A percentile compares a stretch with the other conserved stretches of the same genome.
phyloP scores from a whole-genome alignment of 2,329 filamentous ascomycete species.

The Diaporthe amygdali region DNA sequence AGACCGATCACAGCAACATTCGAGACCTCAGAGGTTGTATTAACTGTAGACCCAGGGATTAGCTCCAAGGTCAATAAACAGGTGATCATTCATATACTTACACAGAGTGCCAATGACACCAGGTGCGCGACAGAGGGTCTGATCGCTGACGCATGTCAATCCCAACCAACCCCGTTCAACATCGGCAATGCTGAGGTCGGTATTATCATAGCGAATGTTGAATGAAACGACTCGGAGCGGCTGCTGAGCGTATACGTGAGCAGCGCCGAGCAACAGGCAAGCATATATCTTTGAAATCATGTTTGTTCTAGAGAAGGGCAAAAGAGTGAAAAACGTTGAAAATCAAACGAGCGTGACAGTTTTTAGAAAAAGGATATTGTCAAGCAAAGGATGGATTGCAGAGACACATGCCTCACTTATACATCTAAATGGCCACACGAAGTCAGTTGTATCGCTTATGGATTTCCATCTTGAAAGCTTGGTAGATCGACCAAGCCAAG shows the following conservation, averaged over 20 bases:
- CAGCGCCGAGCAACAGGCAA: not conserved
- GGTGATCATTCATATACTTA: not conserved
- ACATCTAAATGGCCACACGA: not conserved
- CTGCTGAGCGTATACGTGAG: not conserved
- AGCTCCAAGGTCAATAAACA: not conserved
- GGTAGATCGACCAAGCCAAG: too few relatives aligned
- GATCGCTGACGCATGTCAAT: not conserved
- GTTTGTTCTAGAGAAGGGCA: not conserved
- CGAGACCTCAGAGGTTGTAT: not conserved
- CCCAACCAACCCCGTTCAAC: not conserved
- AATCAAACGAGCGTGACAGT: not conserved
- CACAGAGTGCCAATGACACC: not conserved
- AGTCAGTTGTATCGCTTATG: not conserved
- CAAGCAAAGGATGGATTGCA: not conserved
- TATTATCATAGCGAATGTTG: not conserved
- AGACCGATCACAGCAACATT: constrained; percentile 30
- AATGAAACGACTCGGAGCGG: not conserved
- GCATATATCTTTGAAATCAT: not conserved
- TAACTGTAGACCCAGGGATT: not conserved
- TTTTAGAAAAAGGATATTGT: not conserved
- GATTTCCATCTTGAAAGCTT: not conserved
- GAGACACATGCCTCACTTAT: not conserved
- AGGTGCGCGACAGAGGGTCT: not conserved
- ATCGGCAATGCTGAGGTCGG: not conserved
- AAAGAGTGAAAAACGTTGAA: not conserved